phyloP scores from a whole-genome alignment of 176 grass and related monocot species.

The Lolium perenne region DNA sequence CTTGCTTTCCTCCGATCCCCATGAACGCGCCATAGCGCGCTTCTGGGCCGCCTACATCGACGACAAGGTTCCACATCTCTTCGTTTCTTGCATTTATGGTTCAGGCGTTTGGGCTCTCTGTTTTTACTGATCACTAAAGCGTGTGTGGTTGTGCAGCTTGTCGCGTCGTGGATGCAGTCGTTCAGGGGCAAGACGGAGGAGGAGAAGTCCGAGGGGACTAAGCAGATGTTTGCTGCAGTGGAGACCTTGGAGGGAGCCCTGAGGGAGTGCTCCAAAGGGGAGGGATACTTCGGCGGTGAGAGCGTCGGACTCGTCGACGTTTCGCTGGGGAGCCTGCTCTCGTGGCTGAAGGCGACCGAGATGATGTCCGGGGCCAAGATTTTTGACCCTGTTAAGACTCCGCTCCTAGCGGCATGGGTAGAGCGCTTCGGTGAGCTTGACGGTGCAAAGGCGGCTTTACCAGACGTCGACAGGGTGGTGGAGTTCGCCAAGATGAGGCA shows the following conservation, averaged over 20 bases:
- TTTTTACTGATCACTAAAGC: no score
- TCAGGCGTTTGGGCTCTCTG: no score
- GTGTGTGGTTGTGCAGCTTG: background rate
- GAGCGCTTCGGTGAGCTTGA: conserved; percentile 43
- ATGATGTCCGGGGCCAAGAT: background rate
- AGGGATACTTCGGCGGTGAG: background rate
- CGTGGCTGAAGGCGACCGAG: conserved; percentile 24
- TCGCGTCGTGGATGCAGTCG: conserved; percentile 11
- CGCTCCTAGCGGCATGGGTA: conserved; percentile 43
- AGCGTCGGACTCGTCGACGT: no score
- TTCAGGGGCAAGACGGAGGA: conserved; percentile 17
- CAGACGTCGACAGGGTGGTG: conserved; percentile 26
- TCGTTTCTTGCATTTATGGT: no score
- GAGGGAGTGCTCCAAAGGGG: conserved; percentile 28
- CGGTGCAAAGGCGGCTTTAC: conserved; percentile 24
- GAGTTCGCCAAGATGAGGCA: background rate
- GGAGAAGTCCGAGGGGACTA: conserved; percentile 23
- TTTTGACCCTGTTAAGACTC: conserved; percentile 38
- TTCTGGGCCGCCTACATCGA: background rate
- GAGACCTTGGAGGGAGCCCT: conserved; percentile 47
- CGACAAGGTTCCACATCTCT: background rate
- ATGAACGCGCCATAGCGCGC: background rate
- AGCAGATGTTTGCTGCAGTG: background rate
- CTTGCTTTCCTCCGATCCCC: background rate
- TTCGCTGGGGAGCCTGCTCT: background rate